Base-by-base conservation (phyloP, 371 early-diverging fungal species). In the Syncephalastrum contaminatum region DNA sequence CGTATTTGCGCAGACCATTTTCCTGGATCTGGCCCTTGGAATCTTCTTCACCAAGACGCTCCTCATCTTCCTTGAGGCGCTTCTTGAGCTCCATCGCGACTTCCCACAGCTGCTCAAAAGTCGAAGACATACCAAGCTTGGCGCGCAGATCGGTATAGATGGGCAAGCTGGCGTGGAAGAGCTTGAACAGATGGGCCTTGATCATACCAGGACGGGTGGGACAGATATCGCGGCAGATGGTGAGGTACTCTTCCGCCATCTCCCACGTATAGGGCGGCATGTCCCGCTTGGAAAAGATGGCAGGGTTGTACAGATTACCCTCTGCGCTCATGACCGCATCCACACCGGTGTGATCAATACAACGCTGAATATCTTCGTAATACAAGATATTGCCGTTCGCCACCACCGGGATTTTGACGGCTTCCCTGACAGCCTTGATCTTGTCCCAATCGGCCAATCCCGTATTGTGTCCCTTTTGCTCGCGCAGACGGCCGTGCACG, bases 281-380 rank as follows among this genome's bases (percentile, higher is more conserved):
- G 20, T 58, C 55, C n/a, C 81, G 72, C 36, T 80, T 80, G 0
- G 81, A 59, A 52, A 92, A 93, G 14, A 98, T 62, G 15, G 92
- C 92, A 0, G 98, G 99, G 63, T 98, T 96, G 70, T 94, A 94
- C 30, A 98, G 80, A 62, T 86, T 89, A 0, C 91, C 93, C 71
- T 97, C 97, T 4, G 92, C 92, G 0, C 92, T 83, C 99, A 99
- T 99, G 53, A 99, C 95, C 39, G 97, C 99, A 59, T 94, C 97
- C 27, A 82, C 90, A 44, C 92, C 92, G 8, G 99, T 99, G 45
- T 77, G 72, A 5, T 91, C 87, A n/a, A 99, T 50, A 64, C 99
- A 98, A 3, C 80, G 74, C 53, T 90, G 82, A 20, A 98, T 73
- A 65, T 99, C 98, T 54, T 93, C 91, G 47, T 77, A 71, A 61